A percentile compares a stretch with the other conserved stretches of the same genome.
phyloP scores from a whole-genome alignment of 106 monocot genomes.

The Gastrodia elata region DNA sequence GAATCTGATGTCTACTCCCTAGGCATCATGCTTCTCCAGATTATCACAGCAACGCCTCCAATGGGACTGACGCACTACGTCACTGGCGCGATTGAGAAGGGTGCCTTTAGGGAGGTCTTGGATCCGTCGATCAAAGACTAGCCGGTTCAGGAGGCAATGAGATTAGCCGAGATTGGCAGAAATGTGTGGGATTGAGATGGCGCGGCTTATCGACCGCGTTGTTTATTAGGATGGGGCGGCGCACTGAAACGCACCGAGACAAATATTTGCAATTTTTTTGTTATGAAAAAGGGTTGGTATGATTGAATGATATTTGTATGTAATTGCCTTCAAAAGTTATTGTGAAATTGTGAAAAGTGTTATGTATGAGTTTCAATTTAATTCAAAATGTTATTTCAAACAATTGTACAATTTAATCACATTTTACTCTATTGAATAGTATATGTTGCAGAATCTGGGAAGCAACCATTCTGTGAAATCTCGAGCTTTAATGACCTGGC shows the following conservation, averaged over 20 bases:
- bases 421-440: too few species aligned
- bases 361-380: too few species aligned
- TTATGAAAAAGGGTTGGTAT: too few species aligned
- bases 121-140: slow-evolving; percentile 45
- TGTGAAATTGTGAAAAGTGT: too few species aligned
- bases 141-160: slow-evolving; percentile 43
- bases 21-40: slow-evolving; percentile 52
- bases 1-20: slow-evolving; percentile 70
- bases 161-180: slow-evolving; percentile 26
- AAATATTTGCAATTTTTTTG: too few species aligned
- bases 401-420: too few species aligned
- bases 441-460: slow-evolving; percentile 60
- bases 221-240: too few species aligned
- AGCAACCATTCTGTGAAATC: slow-evolving; percentile 34
- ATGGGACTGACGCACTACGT: slow-evolving; percentile 51
- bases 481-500: slow-evolving; percentile 47
- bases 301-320: too few species aligned
- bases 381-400: too few species aligned
- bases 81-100: slow-evolving; percentile 36
- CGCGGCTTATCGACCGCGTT: too few species aligned
- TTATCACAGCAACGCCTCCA: slow-evolving; percentile 46
- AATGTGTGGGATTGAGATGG: slow-evolving; percentile 53
- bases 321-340: too few species aligned
- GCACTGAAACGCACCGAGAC: too few species aligned
- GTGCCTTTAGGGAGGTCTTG: slow-evolving; percentile 28